Evolutionary conservation across 768 basidiomycete genomes (phyloP).

Genomic region (Coprinopsis sp.): DNA sequence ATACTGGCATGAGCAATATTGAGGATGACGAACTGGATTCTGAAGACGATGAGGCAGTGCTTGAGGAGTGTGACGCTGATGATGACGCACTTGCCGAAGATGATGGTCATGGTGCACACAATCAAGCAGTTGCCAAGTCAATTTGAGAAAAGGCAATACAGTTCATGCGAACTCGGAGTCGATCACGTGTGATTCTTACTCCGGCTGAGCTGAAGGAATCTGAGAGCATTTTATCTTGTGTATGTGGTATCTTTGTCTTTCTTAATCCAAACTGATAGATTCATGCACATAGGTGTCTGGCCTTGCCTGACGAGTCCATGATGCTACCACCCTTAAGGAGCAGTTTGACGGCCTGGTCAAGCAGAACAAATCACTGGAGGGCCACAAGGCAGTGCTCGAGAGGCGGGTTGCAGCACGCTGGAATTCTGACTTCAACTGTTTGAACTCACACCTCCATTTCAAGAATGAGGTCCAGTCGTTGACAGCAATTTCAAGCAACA

Average conservation of each 20-base stretch:
- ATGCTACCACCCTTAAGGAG: slow-evolving; percentile 17
- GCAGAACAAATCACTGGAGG: slow-evolving; percentile 1
- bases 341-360: slow-evolving; percentile 17
- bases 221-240: background rate
- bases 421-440: slow-evolving; percentile 21
- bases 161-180: background rate
- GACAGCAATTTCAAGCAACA: background rate
- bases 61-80: slow-evolving; percentile 3
- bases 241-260: background rate
- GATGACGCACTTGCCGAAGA: background rate
- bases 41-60: slow-evolving; percentile 11
- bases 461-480: background rate
- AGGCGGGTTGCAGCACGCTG: slow-evolving; percentile 20
- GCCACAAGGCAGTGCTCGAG: slow-evolving; percentile 14
- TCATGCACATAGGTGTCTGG: slow-evolving; percentile 18
- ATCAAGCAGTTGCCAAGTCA: background rate
- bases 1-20: slow-evolving; percentile 1
- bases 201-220: background rate
- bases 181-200: slow-evolving; percentile 3
- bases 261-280: background rate
- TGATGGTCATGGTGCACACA: slow-evolving; percentile 2
- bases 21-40: slow-evolving; percentile 3
- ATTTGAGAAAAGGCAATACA: background rate
- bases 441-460: slow-evolving; percentile 15
- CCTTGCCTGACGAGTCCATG: slow-evolving; percentile 19